A percentile compares a stretch with the other conserved stretches of the same genome.
Conservation (phyloP, 1,284 basidiomycete genomes). For the Cystobasidiaceae sp. region DNA sequence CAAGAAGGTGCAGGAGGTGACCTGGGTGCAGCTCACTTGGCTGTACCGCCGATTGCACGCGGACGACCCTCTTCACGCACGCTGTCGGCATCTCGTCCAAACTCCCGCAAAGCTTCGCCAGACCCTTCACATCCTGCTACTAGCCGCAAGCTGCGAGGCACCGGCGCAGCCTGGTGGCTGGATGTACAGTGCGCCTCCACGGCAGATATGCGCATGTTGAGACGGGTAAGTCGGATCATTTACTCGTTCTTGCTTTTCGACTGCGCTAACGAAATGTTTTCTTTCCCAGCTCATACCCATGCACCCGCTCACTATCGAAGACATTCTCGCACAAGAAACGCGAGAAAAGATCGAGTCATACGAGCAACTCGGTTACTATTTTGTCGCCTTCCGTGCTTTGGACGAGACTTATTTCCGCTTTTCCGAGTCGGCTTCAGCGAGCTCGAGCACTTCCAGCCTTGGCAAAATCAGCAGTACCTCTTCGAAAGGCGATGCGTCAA, state of each 20-base stretch:
- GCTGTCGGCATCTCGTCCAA: not conserved
- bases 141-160: not conserved
- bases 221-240: conserved; percentile 58
- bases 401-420: conserved; percentile 61
- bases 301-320: conserved; percentile 90
- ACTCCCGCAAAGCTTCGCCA: not conserved
- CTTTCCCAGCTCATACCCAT: conserved; percentile 68
- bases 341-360: conserved; percentile 90
- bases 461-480: not conserved
- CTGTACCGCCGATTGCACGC: not conserved
- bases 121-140: conserved; percentile 5
- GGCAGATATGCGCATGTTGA: conserved; percentile 80
- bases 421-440: conserved; percentile 45
- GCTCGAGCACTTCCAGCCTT: not conserved
- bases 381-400: conserved; percentile 80
- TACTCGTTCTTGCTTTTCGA: not conserved
- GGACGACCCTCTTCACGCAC: not conserved
- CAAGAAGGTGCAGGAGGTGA: conserved; percentile 38
- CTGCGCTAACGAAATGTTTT: not conserved
- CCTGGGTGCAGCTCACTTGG: conserved; percentile 32
- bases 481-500: not conserved
- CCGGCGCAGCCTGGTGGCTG: conserved; percentile 71
- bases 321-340: conserved; percentile 89
- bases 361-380: conserved; percentile 85
- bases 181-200: conserved; percentile 85